Base-by-base conservation (phyloP, 495 filamentous ascomycete genomes). In the Hypoxylon crocopeplum region DNA sequence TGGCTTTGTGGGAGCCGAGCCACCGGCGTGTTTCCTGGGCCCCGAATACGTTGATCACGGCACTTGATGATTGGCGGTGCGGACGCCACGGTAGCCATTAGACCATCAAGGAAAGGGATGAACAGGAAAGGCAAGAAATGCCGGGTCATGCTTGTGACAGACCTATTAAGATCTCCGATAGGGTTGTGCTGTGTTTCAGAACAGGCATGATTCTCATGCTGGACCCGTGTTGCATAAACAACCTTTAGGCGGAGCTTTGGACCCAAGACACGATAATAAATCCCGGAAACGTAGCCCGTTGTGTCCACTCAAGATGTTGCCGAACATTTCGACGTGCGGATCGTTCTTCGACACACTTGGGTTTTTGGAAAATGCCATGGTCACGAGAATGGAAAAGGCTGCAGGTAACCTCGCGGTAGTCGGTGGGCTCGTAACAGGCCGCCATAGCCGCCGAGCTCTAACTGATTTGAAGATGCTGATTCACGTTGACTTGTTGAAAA, bases 1-100 rank as follows among this genome's bases (percentile, higher is more conserved):
- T 36, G n/a, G 21, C 34, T 48, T 38, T 48, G 53, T 58, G 56
- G 19, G 46, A 59, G 49, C 49, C 62, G 56, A 56, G 46, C 56
- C 56, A 56, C 49, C 61, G 45, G 48, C 42, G 17, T 48, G 42
- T 51, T 56, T 46, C 55, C 40, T 41, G 25, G 54, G 21, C 32
- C 38, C 46, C 22, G 29, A 50, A 45, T 25, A 27, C 10, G 61
- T 34, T 21, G 61, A 54, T 64, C 54, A 54, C 67, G 67, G 67
- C 67, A 67, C 32, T 69, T 58, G 63, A 46, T 63, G 63, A 64
- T 66, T 66, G 63, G 66, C 48, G 48, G 45, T 56, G 53, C 37
- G 46, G 7, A 39, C 21, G 32, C 59, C 49, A 48, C 56, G 55
- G 52, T 48, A 38, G 36, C 49, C 19, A 60, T 19, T 19, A 13